A percentile compares a stretch with the other conserved stretches of the same genome.
phyloP scores from a whole-genome alignment of 1,284 basidiomycete species.

The Austroboletus novae-zelandiae region DNA sequence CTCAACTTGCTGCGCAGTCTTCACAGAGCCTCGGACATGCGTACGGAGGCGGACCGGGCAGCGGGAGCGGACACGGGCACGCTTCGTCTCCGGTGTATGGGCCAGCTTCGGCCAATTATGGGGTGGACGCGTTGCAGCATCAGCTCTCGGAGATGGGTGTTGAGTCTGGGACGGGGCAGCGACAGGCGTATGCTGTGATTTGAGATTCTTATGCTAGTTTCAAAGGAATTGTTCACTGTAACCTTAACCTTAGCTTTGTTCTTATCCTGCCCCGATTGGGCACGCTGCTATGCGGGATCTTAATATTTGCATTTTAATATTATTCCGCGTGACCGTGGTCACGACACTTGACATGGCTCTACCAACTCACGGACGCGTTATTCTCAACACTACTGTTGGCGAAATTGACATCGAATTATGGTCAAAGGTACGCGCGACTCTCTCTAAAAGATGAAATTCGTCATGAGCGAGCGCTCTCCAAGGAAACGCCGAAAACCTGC shows the following conservation, averaged over 20 bases:
- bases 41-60: constrained; percentile 25
- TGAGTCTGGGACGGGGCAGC: constrained; percentile 20
- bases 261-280: too few relatives aligned
- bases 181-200: constrained; percentile 23
- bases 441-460: background rate
- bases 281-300: too few relatives aligned
- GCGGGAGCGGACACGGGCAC: constrained; percentile 21
- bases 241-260: too few relatives aligned
- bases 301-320: too few relatives aligned
- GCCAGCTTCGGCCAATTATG: constrained; percentile 20
- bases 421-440: constrained; percentile 62
- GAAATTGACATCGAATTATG: constrained; percentile 95
- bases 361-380: constrained; percentile 82
- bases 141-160: constrained; percentile 34
- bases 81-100: constrained; percentile 16
- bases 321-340: too few relatives aligned
- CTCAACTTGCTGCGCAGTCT: constrained; percentile 15
- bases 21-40: constrained; percentile 9
- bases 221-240: too few relatives aligned
- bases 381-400: constrained; percentile 87
- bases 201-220: constrained; percentile 1
- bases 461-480: background rate
- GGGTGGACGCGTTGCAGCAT: constrained; percentile 24
- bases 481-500: constrained; percentile 93
- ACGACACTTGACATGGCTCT: constrained; percentile 53